phyloP scores from a whole-genome alignment of 2,329 filamentous ascomycete genomes.

The Dactylellina drechsleri region DNA sequence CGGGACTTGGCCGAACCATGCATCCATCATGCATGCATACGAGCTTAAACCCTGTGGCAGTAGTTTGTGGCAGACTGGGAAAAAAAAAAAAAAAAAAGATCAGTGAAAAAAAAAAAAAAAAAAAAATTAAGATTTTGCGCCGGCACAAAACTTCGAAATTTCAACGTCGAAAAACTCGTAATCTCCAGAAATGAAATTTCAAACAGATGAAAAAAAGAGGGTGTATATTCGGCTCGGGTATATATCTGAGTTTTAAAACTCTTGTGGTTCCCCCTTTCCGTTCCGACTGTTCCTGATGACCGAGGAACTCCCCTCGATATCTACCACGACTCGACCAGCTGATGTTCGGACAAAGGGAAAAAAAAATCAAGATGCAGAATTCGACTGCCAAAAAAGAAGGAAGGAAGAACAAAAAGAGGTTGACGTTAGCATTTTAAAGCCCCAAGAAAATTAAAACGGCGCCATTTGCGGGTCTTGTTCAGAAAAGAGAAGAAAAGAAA shows the following conservation, averaged over 20 bases:
- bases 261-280: not conserved
- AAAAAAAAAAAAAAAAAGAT: no score
- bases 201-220: no score
- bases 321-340: not conserved
- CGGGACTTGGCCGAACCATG: conserved; percentile 39
- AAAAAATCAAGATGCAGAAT: not conserved
- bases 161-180: not conserved
- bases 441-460: not conserved
- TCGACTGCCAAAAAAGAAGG: not conserved
- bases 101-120: no score
- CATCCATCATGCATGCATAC: conserved; percentile 1
- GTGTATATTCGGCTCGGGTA: no score
- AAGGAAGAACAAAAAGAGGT: conserved; percentile 67
- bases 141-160: conserved; percentile 16
- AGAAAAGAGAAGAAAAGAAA: conserved; percentile 61
- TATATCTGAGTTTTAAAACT: not conserved
- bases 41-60: no score
- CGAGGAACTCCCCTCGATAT: not conserved
- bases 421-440: not conserved
- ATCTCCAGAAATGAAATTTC: not conserved
- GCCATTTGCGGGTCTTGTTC: not conserved
- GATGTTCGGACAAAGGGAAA: conserved; percentile 48
- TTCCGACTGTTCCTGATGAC: conserved; percentile 1
- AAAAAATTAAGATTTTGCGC: conserved; percentile 47
- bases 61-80: no score